A percentile compares a stretch with the other conserved stretches of the same genome.
These are phyloP conservation scores for Saturnispora besseyi DNA, from an alignment of 805 yeast genomes.

Conservation along the genomic window DNA sequence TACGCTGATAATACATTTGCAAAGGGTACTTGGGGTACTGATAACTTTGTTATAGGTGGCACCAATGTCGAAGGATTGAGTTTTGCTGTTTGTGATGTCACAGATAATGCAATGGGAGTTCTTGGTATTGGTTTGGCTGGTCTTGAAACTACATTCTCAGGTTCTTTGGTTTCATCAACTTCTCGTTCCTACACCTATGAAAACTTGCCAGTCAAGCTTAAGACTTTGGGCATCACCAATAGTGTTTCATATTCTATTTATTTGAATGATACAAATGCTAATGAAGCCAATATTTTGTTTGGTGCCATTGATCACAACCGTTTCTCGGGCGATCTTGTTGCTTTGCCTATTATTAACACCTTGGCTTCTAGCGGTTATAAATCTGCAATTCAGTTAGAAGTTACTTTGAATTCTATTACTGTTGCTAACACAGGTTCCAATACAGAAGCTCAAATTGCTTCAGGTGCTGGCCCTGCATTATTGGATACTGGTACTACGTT, in stretches of 20 bases:
- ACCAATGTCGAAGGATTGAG: slow-evolving; percentile 41
- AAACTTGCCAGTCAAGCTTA: slow-evolving; percentile 59
- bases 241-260: slow-evolving; percentile 53
- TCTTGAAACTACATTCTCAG: slow-evolving; percentile 48
- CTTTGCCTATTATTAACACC: slow-evolving; percentile 44
- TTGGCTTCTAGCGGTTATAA: slow-evolving; percentile 26
- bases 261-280: slow-evolving; percentile 36
- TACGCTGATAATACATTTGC: slow-evolving; percentile 45
- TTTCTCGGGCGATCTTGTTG: slow-evolving; percentile 42
- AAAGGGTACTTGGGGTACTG: slow-evolving; percentile 51
- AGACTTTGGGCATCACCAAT: slow-evolving; percentile 44
- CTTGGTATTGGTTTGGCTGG: slow-evolving; percentile 65
- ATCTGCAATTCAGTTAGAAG: slow-evolving; percentile 37
- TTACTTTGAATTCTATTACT: slow-evolving; percentile 36
- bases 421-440: slow-evolving; percentile 11
- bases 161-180: slow-evolving; percentile 4
- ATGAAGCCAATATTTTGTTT: slow-evolving; percentile 49
- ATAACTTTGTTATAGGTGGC: slow-evolving; percentile 45
- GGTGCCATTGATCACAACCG: slow-evolving; percentile 66
- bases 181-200: slow-evolving; percentile 36
- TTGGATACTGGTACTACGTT: slow-evolving; percentile 55
- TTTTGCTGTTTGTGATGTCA: slow-evolving; percentile 64
- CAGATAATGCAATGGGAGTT: slow-evolving; percentile 61
- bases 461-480: slow-evolving; percentile 31
- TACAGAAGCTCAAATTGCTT: slow-evolving; percentile 17